Percentiles rank a stretch among this genome's conserved stretches.
Conservation (phyloP, 2,329 filamentous ascomycete species). For the Metarhizium guizhouense region DNA sequence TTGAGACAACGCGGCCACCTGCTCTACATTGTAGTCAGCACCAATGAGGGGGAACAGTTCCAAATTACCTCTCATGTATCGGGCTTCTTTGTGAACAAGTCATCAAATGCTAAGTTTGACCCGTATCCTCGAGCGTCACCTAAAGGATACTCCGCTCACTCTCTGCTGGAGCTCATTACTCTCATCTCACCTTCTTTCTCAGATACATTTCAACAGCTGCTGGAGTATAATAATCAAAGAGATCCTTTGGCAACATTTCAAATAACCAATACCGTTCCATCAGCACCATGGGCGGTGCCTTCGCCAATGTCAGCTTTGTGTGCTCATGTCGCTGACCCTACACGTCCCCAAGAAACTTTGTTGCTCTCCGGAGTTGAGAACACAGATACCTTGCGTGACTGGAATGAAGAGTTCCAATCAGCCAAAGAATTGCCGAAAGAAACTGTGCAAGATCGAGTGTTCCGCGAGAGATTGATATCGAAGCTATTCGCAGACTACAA, state of each 20-base stretch:
- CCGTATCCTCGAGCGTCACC: constrained; percentile 71
- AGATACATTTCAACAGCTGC: constrained; percentile 64
- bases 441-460: constrained; percentile 88
- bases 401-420: constrained; percentile 99
- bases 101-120: constrained; percentile 90
- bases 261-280: constrained; percentile 87
- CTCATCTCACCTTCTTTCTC: constrained; percentile 78
- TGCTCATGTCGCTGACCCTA: constrained; percentile 72
- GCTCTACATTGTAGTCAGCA: constrained; percentile 80
- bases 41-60: constrained; percentile 88
- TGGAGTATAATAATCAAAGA: constrained; percentile 75
- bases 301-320: constrained; percentile 53
- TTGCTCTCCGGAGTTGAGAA: constrained; percentile 86
- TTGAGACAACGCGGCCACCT: constrained; percentile 87
- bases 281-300: constrained; percentile 85
- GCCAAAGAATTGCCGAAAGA: constrained; percentile 91
- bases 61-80: constrained; percentile 91
- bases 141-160: constrained; percentile 75
- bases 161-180: constrained; percentile 70
- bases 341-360: constrained; percentile 86
- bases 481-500: constrained; percentile 98
- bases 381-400: constrained; percentile 88
- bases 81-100: constrained; percentile 96
- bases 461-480: constrained; percentile 84
- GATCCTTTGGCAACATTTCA: constrained; percentile 91